Evolutionary conservation across 345 rosid species (phyloP), one percentile per base, ranked within the genome.

Genomic region (Populus simonii): DNA sequence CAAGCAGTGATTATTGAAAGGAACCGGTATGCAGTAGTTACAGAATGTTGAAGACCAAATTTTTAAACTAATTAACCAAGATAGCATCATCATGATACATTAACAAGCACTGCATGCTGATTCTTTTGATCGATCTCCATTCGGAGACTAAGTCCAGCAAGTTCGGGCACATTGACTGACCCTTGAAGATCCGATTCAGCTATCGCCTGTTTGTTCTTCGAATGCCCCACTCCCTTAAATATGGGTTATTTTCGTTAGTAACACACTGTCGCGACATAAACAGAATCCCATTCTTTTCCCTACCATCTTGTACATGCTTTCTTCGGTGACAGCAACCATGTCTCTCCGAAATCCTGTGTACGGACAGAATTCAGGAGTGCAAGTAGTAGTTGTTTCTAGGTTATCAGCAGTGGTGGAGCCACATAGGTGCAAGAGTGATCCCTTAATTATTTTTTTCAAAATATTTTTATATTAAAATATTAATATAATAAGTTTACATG

Each of bases 211-310:
- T 93, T 92, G 84, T 92, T 93, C 75, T 89, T 91, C 43, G 74
- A 53, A 81, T 88, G 17, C 94, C 92, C 99, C 97, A 93, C 80
- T 93, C 98, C 76, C 95, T 92, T 79, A 91, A 66, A 82, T 85
- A 93, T 0, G 89, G 91, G 84, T 93, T 93, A 13, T 91, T 92
- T 80, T 92, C 94, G 68, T 91, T 94, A 0, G 83, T 72, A 61
- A 91, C 93, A 74, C 98, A 92, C 68, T 93, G 96, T 76, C 90
- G 97, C 74, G 92, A 70, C 78, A 95, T 76, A 51, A 92, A 17
- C 11, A 85, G 78, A 67, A 92, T 77, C 62, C 89, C 92, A 72
- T 86, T 84, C 80, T 80, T 88, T 77, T 81, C 75, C 71, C 96
- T 84, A 61, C 89, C 88, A 80, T 93, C 94, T 78, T 93, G 98